These are phyloP conservation scores for Striga hermonthica DNA, from an alignment of 305 asterid species.

Conservation along the genomic window DNA sequence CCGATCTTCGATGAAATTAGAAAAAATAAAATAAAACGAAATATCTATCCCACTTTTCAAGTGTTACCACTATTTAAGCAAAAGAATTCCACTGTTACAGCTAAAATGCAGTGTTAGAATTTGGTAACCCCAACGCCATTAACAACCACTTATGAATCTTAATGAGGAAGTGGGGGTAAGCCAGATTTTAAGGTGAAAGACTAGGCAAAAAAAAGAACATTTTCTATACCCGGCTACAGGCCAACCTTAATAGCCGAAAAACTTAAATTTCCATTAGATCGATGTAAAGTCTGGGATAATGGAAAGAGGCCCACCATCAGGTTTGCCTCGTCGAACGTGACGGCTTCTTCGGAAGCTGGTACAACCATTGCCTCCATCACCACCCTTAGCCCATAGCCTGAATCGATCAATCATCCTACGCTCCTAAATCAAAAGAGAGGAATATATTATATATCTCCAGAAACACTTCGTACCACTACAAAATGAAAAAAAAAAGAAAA, in stretches of 20 bases:
- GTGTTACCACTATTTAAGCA: neutral
- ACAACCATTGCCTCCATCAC: conserved; percentile 96
- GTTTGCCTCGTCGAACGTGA: conserved; percentile 71
- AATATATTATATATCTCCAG: conserved; percentile 14
- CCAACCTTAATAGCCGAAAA: too few species aligned
- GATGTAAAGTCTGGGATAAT: conserved; percentile 10
- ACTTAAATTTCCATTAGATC: too few species aligned
- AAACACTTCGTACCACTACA: conserved; percentile 10
- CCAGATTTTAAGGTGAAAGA: too few species aligned
- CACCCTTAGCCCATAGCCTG: conserved; percentile 84
- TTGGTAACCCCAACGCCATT: too few species aligned
- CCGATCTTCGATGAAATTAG: too few species aligned
- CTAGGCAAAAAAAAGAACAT: too few species aligned
- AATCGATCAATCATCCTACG: conserved; percentile 79
- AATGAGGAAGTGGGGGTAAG: too few species aligned
- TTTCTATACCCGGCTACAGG: too few species aligned
- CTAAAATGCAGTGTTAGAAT: too few species aligned
- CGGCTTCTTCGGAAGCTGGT: conserved; percentile 76
- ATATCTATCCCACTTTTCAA: neutral
- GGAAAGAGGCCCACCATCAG: conserved; percentile 70
- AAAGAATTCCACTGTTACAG: neutral
- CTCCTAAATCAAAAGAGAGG: conserved; percentile 54
- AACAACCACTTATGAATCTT: too few species aligned
- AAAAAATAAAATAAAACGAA: too few species aligned
- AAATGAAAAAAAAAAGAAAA: neutral